Conservation (phyloP, 805 yeast genomes). For the Sugiyamaella americana region DNA sequence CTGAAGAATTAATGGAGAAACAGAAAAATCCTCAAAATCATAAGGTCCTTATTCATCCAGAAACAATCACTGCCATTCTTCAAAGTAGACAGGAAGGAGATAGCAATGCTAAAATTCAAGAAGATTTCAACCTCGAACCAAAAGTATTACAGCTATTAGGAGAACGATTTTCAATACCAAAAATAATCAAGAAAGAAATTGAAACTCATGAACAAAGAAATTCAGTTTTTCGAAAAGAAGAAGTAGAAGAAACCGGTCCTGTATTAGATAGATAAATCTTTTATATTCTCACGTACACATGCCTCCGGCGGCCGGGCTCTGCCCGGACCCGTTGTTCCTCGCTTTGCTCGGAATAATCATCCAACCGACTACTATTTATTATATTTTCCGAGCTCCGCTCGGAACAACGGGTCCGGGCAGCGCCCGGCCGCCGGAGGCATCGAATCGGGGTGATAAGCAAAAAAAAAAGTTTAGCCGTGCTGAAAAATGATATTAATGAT, state of each 20-base stretch:
- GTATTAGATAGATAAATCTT: background rate
- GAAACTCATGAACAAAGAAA: background rate
- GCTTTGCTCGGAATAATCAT: too few species aligned
- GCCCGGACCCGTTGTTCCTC: too few species aligned
- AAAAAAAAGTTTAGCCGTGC: background rate
- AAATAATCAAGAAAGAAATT: background rate
- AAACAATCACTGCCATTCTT: slow-evolving; percentile 23
- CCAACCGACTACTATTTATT: too few species aligned
- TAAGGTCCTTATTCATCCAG: slow-evolving; percentile 17
- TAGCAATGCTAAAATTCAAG: slow-evolving; percentile 13
- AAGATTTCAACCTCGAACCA: slow-evolving; percentile 19
- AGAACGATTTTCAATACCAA: slow-evolving; percentile 6
- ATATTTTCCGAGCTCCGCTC: too few species aligned
- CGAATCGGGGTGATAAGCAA: too few species aligned
- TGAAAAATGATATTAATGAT: background rate
- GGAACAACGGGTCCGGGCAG: too few species aligned
- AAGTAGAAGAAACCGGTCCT: background rate
- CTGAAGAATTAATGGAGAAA: background rate
- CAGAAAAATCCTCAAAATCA: background rate
- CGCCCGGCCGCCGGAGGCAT: too few species aligned
- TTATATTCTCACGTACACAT: too few species aligned
- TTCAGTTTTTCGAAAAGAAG: background rate
- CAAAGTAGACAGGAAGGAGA: slow-evolving; percentile 22
- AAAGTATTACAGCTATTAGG: slow-evolving; percentile 16
- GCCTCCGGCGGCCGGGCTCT: too few species aligned